Conservation (phyloP, 768 basidiomycete genomes). For the Trichaptum fuscoviolaceum region DNA sequence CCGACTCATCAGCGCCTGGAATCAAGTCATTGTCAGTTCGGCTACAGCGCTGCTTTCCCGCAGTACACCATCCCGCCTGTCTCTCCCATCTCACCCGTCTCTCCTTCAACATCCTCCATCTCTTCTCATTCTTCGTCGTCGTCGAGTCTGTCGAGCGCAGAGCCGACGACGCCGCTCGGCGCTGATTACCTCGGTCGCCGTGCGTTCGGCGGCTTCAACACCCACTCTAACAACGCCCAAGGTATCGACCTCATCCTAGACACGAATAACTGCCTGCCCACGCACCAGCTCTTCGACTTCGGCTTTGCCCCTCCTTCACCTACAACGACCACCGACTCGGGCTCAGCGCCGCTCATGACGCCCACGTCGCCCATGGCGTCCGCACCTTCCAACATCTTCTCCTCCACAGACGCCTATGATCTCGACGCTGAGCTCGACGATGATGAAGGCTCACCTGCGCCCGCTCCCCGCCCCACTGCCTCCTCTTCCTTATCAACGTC, state of each 20-base stretch:
- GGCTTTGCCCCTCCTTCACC: conserved; percentile 20
- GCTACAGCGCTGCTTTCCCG: neutral
- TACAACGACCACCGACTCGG: neutral
- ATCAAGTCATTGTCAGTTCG: neutral
- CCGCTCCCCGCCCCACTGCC: conserved; percentile 10
- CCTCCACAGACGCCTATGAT: conserved; percentile 29
- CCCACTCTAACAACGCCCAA: conserved; percentile 44
- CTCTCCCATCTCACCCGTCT: conserved; percentile 47
- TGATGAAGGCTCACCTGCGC: no score
- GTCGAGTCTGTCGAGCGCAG: conserved; percentile 18
- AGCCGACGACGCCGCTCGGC: conserved; percentile 34
- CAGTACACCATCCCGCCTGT: conserved; percentile 3
- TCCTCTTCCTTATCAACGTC: conserved; percentile 22
- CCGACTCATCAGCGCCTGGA: no score
- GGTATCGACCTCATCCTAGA: conserved; percentile 26
- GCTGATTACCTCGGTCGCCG: conserved; percentile 41
- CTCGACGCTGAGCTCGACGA: conserved; percentile 22
- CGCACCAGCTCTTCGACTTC: conserved; percentile 70
- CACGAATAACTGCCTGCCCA: conserved; percentile 45
- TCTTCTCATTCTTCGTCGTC: conserved; percentile 36
- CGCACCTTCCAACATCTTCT: conserved; percentile 23
- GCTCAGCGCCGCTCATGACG: conserved; percentile 24
- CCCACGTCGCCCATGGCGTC: conserved; percentile 26
- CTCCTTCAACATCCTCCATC: conserved; percentile 48
- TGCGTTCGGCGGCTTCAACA: conserved; percentile 39